Evolutionary conservation across 768 basidiomycete species (phyloP).

Genomic region (Lactarius sp.): DNA sequence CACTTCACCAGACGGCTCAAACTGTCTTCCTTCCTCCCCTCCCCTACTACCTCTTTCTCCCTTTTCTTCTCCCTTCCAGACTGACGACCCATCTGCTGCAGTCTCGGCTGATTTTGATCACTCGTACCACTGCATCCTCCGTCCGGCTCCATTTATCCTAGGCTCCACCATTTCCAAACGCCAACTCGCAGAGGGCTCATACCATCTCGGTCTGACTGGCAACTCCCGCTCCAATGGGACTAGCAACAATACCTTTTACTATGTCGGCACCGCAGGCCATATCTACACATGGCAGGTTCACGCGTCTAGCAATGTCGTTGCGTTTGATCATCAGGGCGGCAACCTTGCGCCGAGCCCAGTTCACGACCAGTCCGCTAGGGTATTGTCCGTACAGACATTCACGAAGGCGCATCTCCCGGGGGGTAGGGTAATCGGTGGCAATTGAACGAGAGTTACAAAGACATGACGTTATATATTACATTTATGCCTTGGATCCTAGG

Average conservation of each 20-base stretch:
- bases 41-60: not conserved
- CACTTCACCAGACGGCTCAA: constrained; percentile 25
- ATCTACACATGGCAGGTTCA: constrained; percentile 58
- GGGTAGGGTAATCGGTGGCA: constrained; percentile 23
- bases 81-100: constrained; percentile 27
- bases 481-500: constrained; percentile 14
- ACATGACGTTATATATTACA: constrained; percentile 14
- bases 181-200: constrained; percentile 56
- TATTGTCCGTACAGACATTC: constrained; percentile 8
- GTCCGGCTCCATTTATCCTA: constrained; percentile 55
- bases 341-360: constrained; percentile 35
- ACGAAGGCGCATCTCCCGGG: constrained; percentile 37
- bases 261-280: constrained; percentile 39
- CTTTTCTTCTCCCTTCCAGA: not conserved
- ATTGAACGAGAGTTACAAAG: not conserved
- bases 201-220: constrained; percentile 40
- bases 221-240: constrained; percentile 24
- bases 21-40: constrained; percentile 27
- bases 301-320: constrained; percentile 57
- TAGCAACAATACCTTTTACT: constrained; percentile 35
- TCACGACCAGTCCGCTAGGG: not conserved
- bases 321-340: constrained; percentile 53
- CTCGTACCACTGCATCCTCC: constrained; percentile 55
- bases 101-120: constrained; percentile 58
- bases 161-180: constrained; percentile 53